phyloP scores from a whole-genome alignment of 306 rosid genomes.

The Dryas alaskensis region DNA sequence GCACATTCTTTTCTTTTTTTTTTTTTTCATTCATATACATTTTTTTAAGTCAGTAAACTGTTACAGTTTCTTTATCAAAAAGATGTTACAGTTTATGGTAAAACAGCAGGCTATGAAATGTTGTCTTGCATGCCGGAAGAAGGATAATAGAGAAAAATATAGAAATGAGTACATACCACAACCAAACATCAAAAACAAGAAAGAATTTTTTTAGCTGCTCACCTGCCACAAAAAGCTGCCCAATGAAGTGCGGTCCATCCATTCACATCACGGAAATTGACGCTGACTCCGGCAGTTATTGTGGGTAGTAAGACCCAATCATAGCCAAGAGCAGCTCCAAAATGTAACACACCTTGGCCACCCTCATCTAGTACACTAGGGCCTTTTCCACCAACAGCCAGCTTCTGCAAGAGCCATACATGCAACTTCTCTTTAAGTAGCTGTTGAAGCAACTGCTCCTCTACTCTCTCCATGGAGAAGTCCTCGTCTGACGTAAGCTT shows the following conservation, averaged over 20 bases:
- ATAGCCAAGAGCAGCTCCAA: constrained; percentile 85
- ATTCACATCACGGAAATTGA: constrained; percentile 81
- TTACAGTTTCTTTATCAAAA: background rate
- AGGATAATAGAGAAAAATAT: constrained; percentile 4
- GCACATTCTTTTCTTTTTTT: background rate
- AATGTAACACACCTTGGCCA: constrained; percentile 90
- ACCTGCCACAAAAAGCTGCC: constrained; percentile 95
- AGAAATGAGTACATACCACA: background rate
- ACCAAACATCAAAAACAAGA: background rate
- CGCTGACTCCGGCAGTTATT: constrained; percentile 65
- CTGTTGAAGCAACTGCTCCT: constrained; percentile 61
- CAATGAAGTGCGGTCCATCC: constrained; percentile 98
- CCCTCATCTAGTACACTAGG: constrained; percentile 67
- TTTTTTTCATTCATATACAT: too few relatives aligned
- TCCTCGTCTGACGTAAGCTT: constrained; percentile 42
- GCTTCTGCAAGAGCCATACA: constrained; percentile 74
- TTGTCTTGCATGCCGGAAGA: background rate
- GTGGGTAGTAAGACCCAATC: constrained; percentile 85
- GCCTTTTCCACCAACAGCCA: constrained; percentile 77
- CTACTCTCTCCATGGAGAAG: constrained; percentile 52
- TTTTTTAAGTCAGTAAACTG: background rate
- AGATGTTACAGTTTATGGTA: background rate
- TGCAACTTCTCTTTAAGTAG: constrained; percentile 66
- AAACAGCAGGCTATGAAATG: background rate
- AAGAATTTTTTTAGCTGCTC: constrained; percentile 20